A percentile compares a stretch with the other conserved stretches of the same genome.
phyloP scores from a whole-genome alignment of 2,329 filamentous ascomycete species.

The Capronia coronata region DNA sequence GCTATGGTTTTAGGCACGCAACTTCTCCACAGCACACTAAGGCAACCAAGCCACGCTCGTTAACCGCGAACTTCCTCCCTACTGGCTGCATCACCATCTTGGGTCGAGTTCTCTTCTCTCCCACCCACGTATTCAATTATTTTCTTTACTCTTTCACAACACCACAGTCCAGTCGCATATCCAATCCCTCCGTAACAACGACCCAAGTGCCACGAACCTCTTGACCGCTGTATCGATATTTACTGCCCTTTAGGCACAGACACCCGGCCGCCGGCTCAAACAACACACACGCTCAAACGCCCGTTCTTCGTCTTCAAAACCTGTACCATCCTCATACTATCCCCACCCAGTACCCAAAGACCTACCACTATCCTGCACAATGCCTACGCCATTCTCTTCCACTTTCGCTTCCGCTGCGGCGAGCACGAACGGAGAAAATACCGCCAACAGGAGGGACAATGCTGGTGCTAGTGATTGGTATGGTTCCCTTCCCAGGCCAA shows the following conservation, averaged over 20 bases:
- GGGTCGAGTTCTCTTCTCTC: not conserved
- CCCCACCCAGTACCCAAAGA: slow-evolving; percentile 1
- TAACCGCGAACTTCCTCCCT: not conserved
- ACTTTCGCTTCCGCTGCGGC: slow-evolving; percentile 80
- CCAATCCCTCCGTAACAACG: slow-evolving; percentile 6
- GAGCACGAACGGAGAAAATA: slow-evolving; percentile 57
- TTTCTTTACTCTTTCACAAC: slow-evolving; percentile 7
- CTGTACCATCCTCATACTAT: slow-evolving; percentile 7
- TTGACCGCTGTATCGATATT: slow-evolving; percentile 3
- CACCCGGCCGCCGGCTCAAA: slow-evolving; percentile 2
- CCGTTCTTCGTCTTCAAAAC: slow-evolving; percentile 11
- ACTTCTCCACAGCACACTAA: not conserved
- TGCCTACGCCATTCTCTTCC: slow-evolving; percentile 72
- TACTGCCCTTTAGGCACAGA: slow-evolving; percentile 2
- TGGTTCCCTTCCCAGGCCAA: not conserved
- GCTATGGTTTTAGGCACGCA: too few species aligned
- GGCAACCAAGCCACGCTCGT: not conserved
- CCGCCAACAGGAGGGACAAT: slow-evolving; percentile 52
- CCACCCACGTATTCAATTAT: slow-evolving; percentile 12
- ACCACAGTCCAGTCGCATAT: slow-evolving; percentile 7
- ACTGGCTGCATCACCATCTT: slow-evolving; percentile 8
- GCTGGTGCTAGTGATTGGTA: slow-evolving; percentile 66
- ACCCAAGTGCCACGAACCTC: slow-evolving; percentile 4
- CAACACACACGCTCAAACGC: slow-evolving; percentile 18
- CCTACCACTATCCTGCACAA: slow-evolving; percentile 30